A percentile compares a stretch with the other conserved stretches of the same genome.
Evolutionary conservation across 495 filamentous ascomycete genomes (phyloP).

Genomic region (Platismatia glauca): DNA sequence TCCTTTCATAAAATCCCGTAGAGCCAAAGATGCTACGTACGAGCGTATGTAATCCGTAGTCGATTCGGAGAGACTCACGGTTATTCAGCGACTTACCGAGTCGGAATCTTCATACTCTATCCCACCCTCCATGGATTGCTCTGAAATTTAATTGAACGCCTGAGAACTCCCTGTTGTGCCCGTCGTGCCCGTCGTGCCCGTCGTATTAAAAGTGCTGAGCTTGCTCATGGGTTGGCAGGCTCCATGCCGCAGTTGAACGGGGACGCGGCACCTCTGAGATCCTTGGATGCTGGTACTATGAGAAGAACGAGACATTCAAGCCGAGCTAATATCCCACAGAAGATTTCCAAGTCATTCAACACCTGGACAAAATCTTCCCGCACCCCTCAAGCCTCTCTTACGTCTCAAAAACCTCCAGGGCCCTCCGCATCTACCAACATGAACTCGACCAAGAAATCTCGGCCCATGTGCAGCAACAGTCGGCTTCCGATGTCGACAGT

Average conservation of each 20-base stretch:
- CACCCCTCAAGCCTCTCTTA: constrained; percentile 80
- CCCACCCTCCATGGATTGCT: not conserved
- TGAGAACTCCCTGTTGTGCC: too few species aligned
- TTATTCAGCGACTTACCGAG: too few species aligned
- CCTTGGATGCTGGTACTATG: constrained; percentile 22
- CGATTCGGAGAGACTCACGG: too few species aligned
- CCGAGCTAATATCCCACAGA: constrained; percentile 44
- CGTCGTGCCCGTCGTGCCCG: not conserved
- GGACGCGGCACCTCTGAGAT: constrained; percentile 14
- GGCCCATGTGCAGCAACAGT: constrained; percentile 66
- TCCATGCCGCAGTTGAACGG: constrained; percentile 25
- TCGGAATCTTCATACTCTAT: too few species aligned
- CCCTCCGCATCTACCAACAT: constrained; percentile 70
- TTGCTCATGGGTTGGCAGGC: not conserved
- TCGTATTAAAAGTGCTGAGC: not conserved
- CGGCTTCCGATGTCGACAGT: constrained; percentile 76
- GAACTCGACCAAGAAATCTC: constrained; percentile 75
- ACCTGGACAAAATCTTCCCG: constrained; percentile 90
- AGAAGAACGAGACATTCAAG: not conserved
- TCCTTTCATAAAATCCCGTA: not conserved
- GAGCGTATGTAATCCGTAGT: not conserved
- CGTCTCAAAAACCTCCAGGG: constrained; percentile 59
- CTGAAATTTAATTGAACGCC: not conserved
- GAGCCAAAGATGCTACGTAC: not conserved
- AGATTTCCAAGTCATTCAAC: constrained; percentile 87